These are phyloP conservation scores for Aspergillus biplanus DNA, from an alignment of 495 filamentous ascomycete species.

Conservation along the genomic window DNA sequence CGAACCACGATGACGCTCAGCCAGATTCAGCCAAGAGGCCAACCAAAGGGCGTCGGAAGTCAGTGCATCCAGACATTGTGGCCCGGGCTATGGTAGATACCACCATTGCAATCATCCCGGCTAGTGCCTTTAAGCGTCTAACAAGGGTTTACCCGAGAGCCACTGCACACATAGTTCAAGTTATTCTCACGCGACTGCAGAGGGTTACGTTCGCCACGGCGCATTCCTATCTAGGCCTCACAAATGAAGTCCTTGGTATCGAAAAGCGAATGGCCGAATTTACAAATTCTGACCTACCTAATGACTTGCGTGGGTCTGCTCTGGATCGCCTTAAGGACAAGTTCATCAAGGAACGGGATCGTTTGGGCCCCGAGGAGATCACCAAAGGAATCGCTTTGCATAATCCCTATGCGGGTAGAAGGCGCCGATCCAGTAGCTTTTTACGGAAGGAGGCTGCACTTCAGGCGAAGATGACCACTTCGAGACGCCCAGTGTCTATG, in stretches of 20 bases:
- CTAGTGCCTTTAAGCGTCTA: conserved; percentile 88
- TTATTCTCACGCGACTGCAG: conserved; percentile 92
- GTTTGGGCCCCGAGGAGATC: conserved; percentile 79
- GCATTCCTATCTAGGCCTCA: conserved; percentile 90
- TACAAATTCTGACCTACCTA: conserved; percentile 88
- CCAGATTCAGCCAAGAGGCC: conserved; percentile 28
- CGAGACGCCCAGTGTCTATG: conserved; percentile 28
- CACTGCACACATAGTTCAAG: conserved; percentile 95
- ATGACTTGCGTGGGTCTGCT: conserved; percentile 83
- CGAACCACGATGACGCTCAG: conserved; percentile 22
- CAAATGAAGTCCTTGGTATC: conserved; percentile 85
- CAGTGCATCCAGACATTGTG: conserved; percentile 95
- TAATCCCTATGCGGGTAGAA: conserved; percentile 70
- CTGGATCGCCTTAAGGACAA: conserved; percentile 90
- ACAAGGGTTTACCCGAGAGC: conserved; percentile 96
- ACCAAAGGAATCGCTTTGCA: conserved; percentile 96
- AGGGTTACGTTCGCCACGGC: conserved; percentile 92
- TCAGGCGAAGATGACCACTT: conserved; percentile 58
- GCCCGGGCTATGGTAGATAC: conserved; percentile 96
- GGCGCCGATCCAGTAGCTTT: conserved; percentile 71
- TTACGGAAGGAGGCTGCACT: conserved; percentile 82
- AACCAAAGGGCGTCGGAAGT: conserved; percentile 60
- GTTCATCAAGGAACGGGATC: conserved; percentile 82
- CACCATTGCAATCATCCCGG: conserved; percentile 97
- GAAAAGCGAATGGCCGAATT: conserved; percentile 91